Evolutionary conservation across 73 alveolate genomes (phyloP), one percentile per base, ranked within the genome.

Genomic region (Durusdinium trenchii): DNA sequence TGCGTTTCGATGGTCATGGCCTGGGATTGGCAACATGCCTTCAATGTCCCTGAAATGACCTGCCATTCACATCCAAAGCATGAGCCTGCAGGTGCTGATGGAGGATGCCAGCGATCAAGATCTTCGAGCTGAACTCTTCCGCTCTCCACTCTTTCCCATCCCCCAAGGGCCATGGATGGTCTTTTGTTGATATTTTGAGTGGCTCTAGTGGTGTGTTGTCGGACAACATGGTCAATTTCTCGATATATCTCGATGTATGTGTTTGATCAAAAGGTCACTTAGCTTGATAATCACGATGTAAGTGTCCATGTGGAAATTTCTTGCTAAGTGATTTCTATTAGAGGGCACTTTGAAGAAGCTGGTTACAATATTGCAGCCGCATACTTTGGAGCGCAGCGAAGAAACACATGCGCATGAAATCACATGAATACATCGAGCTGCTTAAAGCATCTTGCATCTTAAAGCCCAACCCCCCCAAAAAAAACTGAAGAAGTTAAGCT

Each of bases 311-410:
- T 79, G 10, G 1, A 23, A 2, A 3, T 79, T 45, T 79, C 47
- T 61, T 61, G 46, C 38, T 79, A 79, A 46, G 90, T 30, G 90
- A 38, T 64, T 64, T 79, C 90, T 10, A 79, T 79, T 79, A 6
- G 90, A 47, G 90, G 90, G 40, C 90, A 79, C 90, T 79, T 6
- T 6, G 90, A 79, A 79, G 90, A 79, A 18, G 90, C 90, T 79
- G 90, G 90, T 2, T 16, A 6, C 3, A n/a, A 71, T 71, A 71
- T 71, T 6, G 32, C 18, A 5, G 36, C 18, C 32, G 4, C 32
- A 20, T 20, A 62, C 32, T 40, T 62, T 62, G 76, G n/a, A n/a
- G n/a, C n/a, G n/a, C n/a, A n/a, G n/a, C n/a, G n/a, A n/a, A n/a
- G n/a, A n/a, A n/a, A n/a, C n/a, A n/a, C n/a, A n/a, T n/a, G n/a